Evolutionary conservation across 768 basidiomycete species (phyloP).

Genomic region (Chalciporus chontae): DNA sequence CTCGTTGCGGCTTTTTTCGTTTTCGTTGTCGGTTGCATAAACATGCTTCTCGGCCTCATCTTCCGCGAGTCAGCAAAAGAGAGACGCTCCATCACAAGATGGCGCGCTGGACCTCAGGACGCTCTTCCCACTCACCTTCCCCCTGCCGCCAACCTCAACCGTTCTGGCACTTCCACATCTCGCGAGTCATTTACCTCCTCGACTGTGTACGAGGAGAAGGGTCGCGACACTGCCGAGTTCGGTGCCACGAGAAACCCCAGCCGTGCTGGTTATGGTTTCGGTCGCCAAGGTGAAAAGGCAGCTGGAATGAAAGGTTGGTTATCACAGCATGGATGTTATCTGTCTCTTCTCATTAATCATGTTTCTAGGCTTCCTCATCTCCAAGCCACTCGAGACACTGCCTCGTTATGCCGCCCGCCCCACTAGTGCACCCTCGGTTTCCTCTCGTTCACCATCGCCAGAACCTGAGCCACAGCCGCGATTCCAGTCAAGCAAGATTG

Average conservation of each 20-base stretch:
- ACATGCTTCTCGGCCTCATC: constrained; percentile 74
- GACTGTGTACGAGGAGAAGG: constrained; percentile 30
- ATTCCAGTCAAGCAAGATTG: constrained; percentile 28
- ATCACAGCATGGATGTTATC: background rate
- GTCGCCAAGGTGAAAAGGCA: constrained; percentile 72
- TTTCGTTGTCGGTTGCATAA: constrained; percentile 87
- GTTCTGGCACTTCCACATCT: constrained; percentile 22
- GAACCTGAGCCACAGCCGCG: constrained; percentile 13
- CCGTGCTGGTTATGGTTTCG: constrained; percentile 70
- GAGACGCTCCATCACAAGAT: constrained; percentile 61
- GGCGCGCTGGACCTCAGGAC: constrained; percentile 52
- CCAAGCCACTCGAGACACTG: constrained; percentile 58
- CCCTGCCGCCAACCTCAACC: constrained; percentile 20
- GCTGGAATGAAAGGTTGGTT: constrained; percentile 55
- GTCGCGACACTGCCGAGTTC: constrained; percentile 19
- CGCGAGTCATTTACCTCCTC: constrained; percentile 25
- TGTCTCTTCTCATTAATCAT: background rate
- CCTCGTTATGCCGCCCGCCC: constrained; percentile 53
- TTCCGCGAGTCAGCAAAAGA: constrained; percentile 61
- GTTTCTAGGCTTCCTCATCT: constrained; percentile 48
- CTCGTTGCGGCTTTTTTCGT: constrained; percentile 91
- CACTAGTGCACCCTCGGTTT: constrained; percentile 19
- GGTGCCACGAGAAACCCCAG: constrained; percentile 18
- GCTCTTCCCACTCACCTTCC: constrained; percentile 47
- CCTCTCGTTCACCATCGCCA: constrained; percentile 21